phyloP scores from a whole-genome alignment of 2,329 filamentous ascomycete genomes.

The Verticillium longisporum region DNA sequence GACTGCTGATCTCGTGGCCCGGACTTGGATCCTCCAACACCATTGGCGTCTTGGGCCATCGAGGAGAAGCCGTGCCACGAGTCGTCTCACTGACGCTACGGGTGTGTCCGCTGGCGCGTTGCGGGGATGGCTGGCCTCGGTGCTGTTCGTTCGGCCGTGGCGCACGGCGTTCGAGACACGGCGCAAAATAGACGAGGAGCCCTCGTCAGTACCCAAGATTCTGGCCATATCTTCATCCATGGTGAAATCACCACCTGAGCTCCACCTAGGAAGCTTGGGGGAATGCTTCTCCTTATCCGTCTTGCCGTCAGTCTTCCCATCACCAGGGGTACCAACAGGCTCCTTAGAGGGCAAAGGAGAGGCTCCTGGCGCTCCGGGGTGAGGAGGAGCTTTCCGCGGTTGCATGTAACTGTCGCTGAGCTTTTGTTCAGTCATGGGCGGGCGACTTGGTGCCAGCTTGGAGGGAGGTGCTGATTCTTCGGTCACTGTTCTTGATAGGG shows the following conservation, averaged over 20 bases:
- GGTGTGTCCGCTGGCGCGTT: conserved; percentile 35
- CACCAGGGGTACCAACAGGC: conserved; percentile 31
- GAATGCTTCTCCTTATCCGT: conserved; percentile 39
- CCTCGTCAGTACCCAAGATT: conserved; percentile 73
- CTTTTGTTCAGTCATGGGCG: conserved; percentile 31
- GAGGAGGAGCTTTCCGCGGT: conserved; percentile 48
- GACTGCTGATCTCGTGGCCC: conserved; percentile 62
- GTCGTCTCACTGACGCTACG: conserved; percentile 64
- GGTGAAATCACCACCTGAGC: conserved; percentile 77
- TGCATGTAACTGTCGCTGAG: conserved; percentile 49
- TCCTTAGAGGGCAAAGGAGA: conserved; percentile 21
- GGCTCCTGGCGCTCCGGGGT: conserved; percentile 35
- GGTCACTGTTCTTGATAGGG: conserved; percentile 13
- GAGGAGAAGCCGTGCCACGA: conserved; percentile 54
- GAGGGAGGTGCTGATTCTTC: conserved; percentile 14
- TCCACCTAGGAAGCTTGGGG: conserved; percentile 66
- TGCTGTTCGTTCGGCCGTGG: conserved; percentile 84
- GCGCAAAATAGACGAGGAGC: conserved; percentile 72
- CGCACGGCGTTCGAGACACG: conserved; percentile 90
- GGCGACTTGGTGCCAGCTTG: conserved; percentile 14
- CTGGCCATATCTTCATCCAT: conserved; percentile 95
- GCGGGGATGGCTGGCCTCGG: conserved; percentile 42
- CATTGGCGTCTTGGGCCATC: conserved; percentile 64
- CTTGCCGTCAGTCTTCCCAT: conserved; percentile 8
- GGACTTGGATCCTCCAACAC: conserved; percentile 39